Conservation (phyloP, 2,329 filamentous ascomycete species). For the Penicillium sp. region DNA sequence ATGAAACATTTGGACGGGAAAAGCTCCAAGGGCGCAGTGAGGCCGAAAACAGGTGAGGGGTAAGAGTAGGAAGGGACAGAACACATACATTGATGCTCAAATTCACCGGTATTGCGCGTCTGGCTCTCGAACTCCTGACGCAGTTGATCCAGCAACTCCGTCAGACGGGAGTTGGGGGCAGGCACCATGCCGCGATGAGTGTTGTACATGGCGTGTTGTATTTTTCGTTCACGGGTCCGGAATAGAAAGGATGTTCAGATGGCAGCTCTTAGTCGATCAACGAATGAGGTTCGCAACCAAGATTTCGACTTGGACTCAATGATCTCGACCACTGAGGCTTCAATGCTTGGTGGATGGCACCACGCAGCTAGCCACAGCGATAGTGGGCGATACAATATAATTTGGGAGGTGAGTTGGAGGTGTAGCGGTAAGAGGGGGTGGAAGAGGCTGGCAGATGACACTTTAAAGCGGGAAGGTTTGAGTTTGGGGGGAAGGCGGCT, state of each 20-base stretch:
- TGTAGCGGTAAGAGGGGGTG: constrained; percentile 11
- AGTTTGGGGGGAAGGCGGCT: constrained; percentile 28
- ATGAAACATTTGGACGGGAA: not conserved
- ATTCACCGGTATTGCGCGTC: constrained; percentile 75
- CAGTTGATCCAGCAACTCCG: constrained; percentile 88
- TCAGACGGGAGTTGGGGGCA: constrained; percentile 71
- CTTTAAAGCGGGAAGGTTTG: constrained; percentile 23
- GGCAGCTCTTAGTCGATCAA: not conserved
- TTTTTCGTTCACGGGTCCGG: not conserved
- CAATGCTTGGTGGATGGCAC: constrained; percentile 27
- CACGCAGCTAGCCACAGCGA: constrained; percentile 26
- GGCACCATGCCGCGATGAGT: constrained; percentile 77
- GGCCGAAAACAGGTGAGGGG: not conserved
- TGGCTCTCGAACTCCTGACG: constrained; percentile 88
- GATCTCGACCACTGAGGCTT: constrained; percentile 19
- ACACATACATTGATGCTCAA: constrained; percentile 87
- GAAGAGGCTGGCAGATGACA: constrained; percentile 25
- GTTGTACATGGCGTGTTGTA: constrained; percentile 68
- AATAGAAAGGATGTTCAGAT: not conserved
- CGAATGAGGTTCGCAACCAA: constrained; percentile 2
- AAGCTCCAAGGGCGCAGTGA: not conserved
- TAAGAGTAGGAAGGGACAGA: not conserved
- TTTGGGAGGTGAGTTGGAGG: constrained; percentile 5
- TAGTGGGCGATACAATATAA: constrained; percentile 5
- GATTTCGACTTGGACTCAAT: constrained; percentile 9